Conservation (phyloP, 352 stramenopile species). For the Phytophthora vignae region DNA sequence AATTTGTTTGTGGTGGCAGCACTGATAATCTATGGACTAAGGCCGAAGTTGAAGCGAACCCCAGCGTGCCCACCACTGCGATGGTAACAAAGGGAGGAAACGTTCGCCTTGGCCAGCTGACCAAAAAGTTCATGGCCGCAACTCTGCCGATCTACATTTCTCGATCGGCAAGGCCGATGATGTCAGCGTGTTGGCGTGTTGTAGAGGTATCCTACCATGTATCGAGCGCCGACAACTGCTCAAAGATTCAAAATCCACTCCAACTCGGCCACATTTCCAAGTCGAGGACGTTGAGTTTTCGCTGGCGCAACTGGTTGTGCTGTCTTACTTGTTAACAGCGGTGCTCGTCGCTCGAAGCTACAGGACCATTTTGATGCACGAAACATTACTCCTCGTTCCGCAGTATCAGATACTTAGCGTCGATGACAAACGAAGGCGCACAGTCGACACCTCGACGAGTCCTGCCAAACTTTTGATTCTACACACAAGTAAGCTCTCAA, state of each 20-base stretch:
- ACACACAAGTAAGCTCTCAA: no score
- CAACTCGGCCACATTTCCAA: background rate
- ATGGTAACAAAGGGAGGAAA: slow-evolving; percentile 2
- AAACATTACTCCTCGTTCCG: background rate
- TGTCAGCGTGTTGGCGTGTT: slow-evolving; percentile 1
- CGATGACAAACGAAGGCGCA: background rate
- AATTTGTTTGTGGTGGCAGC: background rate
- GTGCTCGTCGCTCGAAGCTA: background rate
- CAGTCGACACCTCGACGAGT: background rate
- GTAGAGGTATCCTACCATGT: background rate
- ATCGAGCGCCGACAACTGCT: background rate
- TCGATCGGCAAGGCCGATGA: background rate
- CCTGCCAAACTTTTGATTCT: background rate
- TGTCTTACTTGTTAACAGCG: background rate
- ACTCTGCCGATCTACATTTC: background rate
- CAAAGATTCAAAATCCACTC: background rate
- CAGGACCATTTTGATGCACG: background rate
- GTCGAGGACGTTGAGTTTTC: background rate
- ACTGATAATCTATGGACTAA: background rate
- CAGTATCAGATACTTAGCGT: background rate
- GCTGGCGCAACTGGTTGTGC: background rate
- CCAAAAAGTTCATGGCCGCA: background rate
- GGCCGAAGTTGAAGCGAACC: background rate
- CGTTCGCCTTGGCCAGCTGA: slow-evolving; percentile 12
- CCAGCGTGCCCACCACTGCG: background rate